A percentile compares a stretch with the other conserved stretches of the same genome.
These are phyloP conservation scores for Lipomyces sp. DNA, from an alignment of 805 yeast genomes.

Conservation along the genomic window DNA sequence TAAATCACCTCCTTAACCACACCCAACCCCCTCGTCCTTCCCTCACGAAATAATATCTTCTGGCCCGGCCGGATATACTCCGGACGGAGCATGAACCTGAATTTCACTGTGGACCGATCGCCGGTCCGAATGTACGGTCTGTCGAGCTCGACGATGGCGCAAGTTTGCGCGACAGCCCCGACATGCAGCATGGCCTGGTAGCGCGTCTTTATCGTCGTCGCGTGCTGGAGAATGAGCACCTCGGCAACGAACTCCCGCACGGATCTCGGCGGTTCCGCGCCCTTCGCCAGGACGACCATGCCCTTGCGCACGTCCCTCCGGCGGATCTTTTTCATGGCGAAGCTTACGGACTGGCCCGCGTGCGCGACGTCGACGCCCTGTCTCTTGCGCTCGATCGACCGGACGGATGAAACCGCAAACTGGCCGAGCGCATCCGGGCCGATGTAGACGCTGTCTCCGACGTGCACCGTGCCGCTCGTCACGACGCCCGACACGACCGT, in stretches of 20 bases:
- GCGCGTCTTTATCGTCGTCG: constrained; percentile 26
- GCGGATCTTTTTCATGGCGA: constrained; percentile 26
- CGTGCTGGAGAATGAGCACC: constrained; percentile 28
- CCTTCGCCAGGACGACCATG: constrained; percentile 21
- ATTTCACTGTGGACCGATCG: constrained; percentile 27
- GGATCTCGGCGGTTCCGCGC: constrained; percentile 16
- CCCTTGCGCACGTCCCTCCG: constrained; percentile 29
- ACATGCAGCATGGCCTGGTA: constrained; percentile 31
- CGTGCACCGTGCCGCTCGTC: constrained; percentile 17
- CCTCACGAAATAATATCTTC: constrained; percentile 28
- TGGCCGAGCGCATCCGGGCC: constrained; percentile 30
- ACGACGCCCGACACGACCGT: constrained; percentile 29
- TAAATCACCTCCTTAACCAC: constrained; percentile 25
- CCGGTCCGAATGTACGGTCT: constrained; percentile 28
- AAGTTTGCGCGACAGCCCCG: constrained; percentile 29
- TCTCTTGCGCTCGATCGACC: constrained; percentile 30
- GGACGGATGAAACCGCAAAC: constrained; percentile 16
- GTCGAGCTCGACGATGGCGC: constrained; percentile 26
- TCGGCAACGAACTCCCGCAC: constrained; percentile 28
- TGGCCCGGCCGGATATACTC: constrained; percentile 26
- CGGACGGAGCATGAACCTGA: constrained; percentile 25
- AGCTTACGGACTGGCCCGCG: constrained; percentile 29
- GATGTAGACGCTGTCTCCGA: constrained; percentile 25
- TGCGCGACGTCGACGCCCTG: constrained; percentile 23
- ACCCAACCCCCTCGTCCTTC: constrained; percentile 29